A percentile compares a stretch with the other conserved stretches of the same genome.
Conservation (phyloP, 2,329 filamentous ascomycete genomes). For the Monascus ruber region DNA sequence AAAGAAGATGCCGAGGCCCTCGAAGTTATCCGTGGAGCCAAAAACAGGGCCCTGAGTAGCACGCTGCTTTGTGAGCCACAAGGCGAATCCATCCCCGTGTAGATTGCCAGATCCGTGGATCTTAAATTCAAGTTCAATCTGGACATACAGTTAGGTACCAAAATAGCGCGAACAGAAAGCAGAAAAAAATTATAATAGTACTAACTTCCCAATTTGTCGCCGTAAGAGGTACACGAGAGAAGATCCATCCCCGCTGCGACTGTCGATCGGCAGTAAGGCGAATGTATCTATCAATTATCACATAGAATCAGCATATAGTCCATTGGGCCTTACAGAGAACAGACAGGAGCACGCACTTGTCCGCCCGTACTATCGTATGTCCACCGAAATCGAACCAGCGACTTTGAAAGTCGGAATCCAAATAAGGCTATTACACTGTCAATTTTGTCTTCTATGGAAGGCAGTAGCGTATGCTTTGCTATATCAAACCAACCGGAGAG, state of each 20-base stretch:
- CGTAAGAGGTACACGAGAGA: conserved; percentile 84
- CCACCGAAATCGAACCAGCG: conserved; percentile 99
- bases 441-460: conserved; percentile 8
- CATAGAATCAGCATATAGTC: conserved; percentile 3
- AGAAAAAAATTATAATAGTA: conserved; percentile 24
- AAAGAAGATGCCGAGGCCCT: conserved; percentile 89
- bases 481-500: conserved; percentile 51
- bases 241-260: conserved; percentile 86
- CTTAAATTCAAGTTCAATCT: conserved; percentile 89
- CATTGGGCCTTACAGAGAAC: neutral
- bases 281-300: conserved; percentile 55
- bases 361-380: conserved; percentile 70
- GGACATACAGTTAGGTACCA: conserved; percentile 1
- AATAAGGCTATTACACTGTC: conserved; percentile 58
- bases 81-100: conserved; percentile 90
- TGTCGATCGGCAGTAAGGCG: conserved; percentile 82
- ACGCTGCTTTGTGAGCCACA: conserved; percentile 96
- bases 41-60: conserved; percentile 74
- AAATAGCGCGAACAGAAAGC: neutral
- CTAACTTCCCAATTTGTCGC: conserved; percentile 91
- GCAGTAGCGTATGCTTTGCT: conserved; percentile 1
- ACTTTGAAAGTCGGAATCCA: conserved; percentile 96
- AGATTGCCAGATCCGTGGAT: conserved; percentile 81
- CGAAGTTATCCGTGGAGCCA: conserved; percentile 76
- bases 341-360: conserved; percentile 35